Evolutionary conservation across 371 early-diverging fungal genomes (phyloP).

Genomic region (Actinomortierella wolfii): DNA sequence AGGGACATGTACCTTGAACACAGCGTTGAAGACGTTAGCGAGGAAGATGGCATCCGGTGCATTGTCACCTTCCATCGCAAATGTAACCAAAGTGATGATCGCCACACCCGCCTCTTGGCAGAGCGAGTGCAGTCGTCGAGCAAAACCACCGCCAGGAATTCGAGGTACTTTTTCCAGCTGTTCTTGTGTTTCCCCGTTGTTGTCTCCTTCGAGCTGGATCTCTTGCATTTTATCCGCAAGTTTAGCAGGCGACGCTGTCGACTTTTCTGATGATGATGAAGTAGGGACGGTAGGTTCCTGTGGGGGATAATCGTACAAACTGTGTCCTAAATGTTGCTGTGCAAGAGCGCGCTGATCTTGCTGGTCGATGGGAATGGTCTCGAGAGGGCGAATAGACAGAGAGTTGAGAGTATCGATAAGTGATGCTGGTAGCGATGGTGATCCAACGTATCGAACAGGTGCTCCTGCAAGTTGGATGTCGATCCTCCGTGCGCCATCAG

Average conservation of each 20-base stretch:
- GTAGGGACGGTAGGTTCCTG: slow-evolving; percentile 5
- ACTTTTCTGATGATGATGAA: not conserved
- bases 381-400: slow-evolving; percentile 12
- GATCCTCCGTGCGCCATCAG: slow-evolving; percentile 69
- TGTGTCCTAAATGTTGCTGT: slow-evolving; percentile 6
- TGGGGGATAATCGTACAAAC: not conserved
- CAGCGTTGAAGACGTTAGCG: slow-evolving; percentile 61
- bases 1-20: slow-evolving; percentile 45
- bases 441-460: slow-evolving; percentile 29
- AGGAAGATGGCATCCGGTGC: slow-evolving; percentile 67
- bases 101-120: slow-evolving; percentile 45
- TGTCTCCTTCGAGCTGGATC: slow-evolving; percentile 26
- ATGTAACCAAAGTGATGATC: slow-evolving; percentile 60
- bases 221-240: slow-evolving; percentile 44
- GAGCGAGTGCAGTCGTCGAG: slow-evolving; percentile 49
- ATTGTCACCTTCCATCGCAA: slow-evolving; percentile 83
- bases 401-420: slow-evolving; percentile 11
- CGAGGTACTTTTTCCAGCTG: slow-evolving; percentile 33
- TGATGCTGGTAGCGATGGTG: slow-evolving; percentile 6
- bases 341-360: slow-evolving; percentile 41
- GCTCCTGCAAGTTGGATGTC: slow-evolving; percentile 65
- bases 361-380: slow-evolving; percentile 20
- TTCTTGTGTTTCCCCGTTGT: not conserved
- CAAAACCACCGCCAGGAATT: slow-evolving; percentile 62
- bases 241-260: too few species aligned